Conservation (phyloP, 2,329 filamentous ascomycete genomes). For the Colletotrichum spaethianum region DNA sequence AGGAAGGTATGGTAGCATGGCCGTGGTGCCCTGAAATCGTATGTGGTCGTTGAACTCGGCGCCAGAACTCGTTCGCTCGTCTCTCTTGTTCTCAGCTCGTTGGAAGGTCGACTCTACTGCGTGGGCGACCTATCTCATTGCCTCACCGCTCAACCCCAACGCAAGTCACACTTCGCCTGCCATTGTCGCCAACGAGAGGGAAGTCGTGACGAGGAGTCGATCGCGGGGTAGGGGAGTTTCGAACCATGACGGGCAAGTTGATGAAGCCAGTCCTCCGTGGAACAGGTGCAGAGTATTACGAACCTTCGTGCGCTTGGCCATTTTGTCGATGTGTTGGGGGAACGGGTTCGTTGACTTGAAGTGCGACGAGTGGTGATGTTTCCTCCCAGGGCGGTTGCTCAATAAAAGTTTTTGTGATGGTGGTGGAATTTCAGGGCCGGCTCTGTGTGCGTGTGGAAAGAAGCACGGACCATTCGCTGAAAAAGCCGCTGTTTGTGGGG, state of each 20-base stretch:
- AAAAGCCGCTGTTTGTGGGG: conserved; percentile 42
- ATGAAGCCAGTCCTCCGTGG: conserved; percentile 26
- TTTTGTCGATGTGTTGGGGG: conserved; percentile 70
- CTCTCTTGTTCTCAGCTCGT: conserved; percentile 32
- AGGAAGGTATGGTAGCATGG: no score
- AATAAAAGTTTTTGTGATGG: conserved; percentile 52
- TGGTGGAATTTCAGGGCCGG: conserved; percentile 51
- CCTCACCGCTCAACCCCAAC: neutral
- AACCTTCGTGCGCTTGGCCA: conserved; percentile 89
- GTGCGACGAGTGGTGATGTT: conserved; percentile 43
- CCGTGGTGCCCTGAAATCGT: neutral
- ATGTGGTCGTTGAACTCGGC: conserved; percentile 1
- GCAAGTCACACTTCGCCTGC: conserved; percentile 4
- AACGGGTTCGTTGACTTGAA: conserved; percentile 44
- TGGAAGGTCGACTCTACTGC: neutral
- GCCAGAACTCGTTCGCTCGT: conserved; percentile 3
- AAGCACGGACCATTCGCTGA: conserved; percentile 34
- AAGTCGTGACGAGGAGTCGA: conserved; percentile 1
- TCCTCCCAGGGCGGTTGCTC: conserved; percentile 48
- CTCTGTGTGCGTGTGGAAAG: conserved; percentile 40
- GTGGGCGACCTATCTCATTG: neutral
- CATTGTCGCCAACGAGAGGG: conserved; percentile 24
- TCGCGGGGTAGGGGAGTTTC: conserved; percentile 25
- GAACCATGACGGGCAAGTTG: conserved; percentile 20
- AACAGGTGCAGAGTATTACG: conserved; percentile 33